Base-by-base conservation (phyloP, 192 early-diverging fungal species). In the Gryganskiella cystojenkinii region DNA sequence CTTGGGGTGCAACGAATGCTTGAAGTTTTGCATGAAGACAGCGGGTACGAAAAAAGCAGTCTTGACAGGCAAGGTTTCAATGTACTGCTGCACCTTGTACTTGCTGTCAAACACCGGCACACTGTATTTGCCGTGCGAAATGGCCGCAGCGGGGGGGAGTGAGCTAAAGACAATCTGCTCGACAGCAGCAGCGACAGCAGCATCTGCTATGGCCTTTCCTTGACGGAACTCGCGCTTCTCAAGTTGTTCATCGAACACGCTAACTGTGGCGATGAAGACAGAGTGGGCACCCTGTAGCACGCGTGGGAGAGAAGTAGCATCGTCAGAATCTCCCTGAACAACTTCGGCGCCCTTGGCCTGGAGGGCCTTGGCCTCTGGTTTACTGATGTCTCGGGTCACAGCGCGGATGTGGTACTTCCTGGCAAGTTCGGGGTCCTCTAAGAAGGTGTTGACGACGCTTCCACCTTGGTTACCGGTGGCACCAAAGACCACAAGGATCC, bases 381-480 rank as follows among this genome's bases (percentile, higher is more conserved):
- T 55, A 2, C 61, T 34, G 7, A 45, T 7, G 28, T 71, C 54
- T 13, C 70, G 60, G 2, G 52, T 71, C 6, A 71, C 53, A 28
- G 40, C 62, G 6, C 70, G 53, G n/a, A 71, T 40, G 28, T 56
- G 63, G 62, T 37, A 64, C 17, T 53, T 22, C 24, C 43, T 52
- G 0, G 62, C 52, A 27, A 61, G 43, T 2, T 31, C 17, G 14
- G 61, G 61, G 33, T 71, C 61, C 17, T 71, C 56, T 13, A 71
- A 27, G 40, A 71, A 53, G 14, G 45, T 40, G 20, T 64, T n/a
- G 25, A 47, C 56, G 22, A 71, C 61, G 0, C 61, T 57, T 3
- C 54, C 53, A 31, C 70, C 70, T 46, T 71, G 54, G 8, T 53
- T 28, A 27, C 70, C 70, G n/a, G 70, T 71, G 20, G 61, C 70